These are phyloP conservation scores for Parachaetomium inaequale DNA, from an alignment of 495 filamentous ascomycete genomes.

Conservation along the genomic window DNA sequence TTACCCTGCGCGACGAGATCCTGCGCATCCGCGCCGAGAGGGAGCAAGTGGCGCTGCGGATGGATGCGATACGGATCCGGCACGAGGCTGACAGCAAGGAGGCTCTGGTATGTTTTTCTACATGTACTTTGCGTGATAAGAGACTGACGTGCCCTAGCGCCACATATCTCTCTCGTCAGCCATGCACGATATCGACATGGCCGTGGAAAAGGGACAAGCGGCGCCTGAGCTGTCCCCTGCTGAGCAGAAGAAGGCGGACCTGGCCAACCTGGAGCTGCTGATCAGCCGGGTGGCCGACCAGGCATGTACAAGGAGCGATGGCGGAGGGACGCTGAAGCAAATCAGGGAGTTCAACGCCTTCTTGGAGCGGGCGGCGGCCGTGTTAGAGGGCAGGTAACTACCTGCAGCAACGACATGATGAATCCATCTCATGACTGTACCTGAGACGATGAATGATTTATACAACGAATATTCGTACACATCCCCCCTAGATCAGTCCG, in stretches of 20 bases:
- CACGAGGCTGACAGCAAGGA: slow-evolving; percentile 51
- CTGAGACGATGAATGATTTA: slow-evolving; percentile 9
- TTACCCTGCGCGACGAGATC: slow-evolving; percentile 60
- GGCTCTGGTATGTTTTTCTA: slow-evolving; percentile 39
- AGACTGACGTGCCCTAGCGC: slow-evolving; percentile 32
- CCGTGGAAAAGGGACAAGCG: slow-evolving; percentile 45
- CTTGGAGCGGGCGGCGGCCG: slow-evolving; percentile 49
- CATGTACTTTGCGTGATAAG: not conserved
- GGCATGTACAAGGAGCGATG: slow-evolving; percentile 40
- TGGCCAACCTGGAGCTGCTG: slow-evolving; percentile 48
- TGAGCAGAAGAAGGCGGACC: slow-evolving; percentile 39
- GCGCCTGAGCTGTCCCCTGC: slow-evolving; percentile 38
- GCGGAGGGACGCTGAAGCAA: slow-evolving; percentile 49
- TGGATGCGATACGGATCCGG: slow-evolving; percentile 63
- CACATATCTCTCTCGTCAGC: slow-evolving; percentile 48
- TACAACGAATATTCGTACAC: slow-evolving; percentile 16
- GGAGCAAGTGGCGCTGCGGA: slow-evolving; percentile 62
- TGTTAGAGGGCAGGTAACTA: slow-evolving; percentile 42
- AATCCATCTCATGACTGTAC: slow-evolving; percentile 5
- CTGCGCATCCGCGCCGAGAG: slow-evolving; percentile 60
- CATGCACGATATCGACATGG: slow-evolving; percentile 55
- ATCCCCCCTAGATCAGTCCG: not conserved
- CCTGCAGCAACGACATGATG: slow-evolving; percentile 11
- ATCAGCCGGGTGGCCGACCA: slow-evolving; percentile 47
- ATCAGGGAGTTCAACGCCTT: slow-evolving; percentile 56